A percentile compares a stretch with the other conserved stretches of the same genome.
Conservation (phyloP, 2,329 filamentous ascomycete genomes). For the Fusarium aywerte region DNA sequence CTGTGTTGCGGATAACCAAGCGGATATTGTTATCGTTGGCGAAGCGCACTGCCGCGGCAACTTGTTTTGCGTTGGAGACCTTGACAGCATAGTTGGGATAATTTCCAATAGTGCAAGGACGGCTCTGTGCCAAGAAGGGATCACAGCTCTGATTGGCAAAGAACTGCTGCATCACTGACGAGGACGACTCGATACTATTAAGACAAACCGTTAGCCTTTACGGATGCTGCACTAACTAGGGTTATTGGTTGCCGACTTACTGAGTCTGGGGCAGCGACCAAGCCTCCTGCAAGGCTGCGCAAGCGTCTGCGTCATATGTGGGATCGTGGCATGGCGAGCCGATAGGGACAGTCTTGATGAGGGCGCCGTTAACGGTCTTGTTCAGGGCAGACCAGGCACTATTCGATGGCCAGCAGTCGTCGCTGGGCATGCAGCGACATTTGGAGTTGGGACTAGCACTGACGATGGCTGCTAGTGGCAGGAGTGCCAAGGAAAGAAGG, state of each 20-base stretch:
- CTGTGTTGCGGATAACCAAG: constrained; percentile 63
- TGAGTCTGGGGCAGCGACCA: constrained; percentile 61
- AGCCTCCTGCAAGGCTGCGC: constrained; percentile 53
- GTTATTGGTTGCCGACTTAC: constrained; percentile 46
- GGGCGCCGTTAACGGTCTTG: constrained; percentile 58
- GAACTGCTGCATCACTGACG: constrained; percentile 51
- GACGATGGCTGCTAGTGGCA: not conserved
- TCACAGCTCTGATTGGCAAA: constrained; percentile 56
- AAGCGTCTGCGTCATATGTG: constrained; percentile 58
- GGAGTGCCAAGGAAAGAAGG: not conserved
- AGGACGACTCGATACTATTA: constrained; percentile 39
- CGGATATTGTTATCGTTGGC: constrained; percentile 56
- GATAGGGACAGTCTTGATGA: constrained; percentile 63
- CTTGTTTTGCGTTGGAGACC: constrained; percentile 48
- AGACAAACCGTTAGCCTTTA: not conserved
- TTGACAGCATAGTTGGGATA: constrained; percentile 57
- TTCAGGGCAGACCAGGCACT: constrained; percentile 62
- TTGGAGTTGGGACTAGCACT: constrained; percentile 12
- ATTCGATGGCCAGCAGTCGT: constrained; percentile 62
- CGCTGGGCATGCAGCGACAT: constrained; percentile 58
- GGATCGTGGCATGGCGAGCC: constrained; percentile 62
- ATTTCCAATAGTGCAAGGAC: constrained; percentile 58
- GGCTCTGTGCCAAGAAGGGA: constrained; percentile 47
- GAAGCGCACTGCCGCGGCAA: constrained; percentile 49
- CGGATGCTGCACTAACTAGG: not conserved